Evolutionary conservation across 2,329 filamentous ascomycete species (phyloP).

Genomic region (Colletotrichum cuscutae): DNA sequence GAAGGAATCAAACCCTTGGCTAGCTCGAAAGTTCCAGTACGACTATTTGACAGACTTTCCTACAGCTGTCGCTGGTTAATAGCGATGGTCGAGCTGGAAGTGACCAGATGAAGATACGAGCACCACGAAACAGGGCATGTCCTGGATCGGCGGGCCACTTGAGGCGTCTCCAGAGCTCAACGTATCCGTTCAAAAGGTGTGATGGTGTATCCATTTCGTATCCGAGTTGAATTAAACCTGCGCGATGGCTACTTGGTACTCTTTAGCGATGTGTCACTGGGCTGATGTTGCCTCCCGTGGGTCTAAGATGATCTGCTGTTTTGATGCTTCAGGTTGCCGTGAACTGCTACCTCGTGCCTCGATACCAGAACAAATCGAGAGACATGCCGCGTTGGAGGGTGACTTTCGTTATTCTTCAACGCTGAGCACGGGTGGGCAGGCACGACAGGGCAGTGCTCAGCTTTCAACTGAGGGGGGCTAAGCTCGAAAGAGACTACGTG

Average conservation of each 20-base stretch:
- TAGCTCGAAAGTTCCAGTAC: not conserved
- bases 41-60: not conserved
- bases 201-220: not conserved
- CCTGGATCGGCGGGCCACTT: conserved; percentile 6
- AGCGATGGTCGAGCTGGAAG: not conserved
- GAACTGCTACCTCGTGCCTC: not conserved
- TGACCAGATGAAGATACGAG: not conserved
- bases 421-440: not conserved
- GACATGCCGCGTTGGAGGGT: not conserved
- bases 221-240: conserved; percentile 10
- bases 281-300: not conserved
- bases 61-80: not conserved
- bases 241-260: not conserved
- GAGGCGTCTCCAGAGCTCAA: not conserved
- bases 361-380: not conserved
- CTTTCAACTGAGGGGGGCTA: conserved; percentile 1
- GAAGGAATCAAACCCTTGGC: not conserved
- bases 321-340: not conserved
- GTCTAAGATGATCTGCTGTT: not conserved
- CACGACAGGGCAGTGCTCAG: conserved; percentile 9
- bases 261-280: not conserved
- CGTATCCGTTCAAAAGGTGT: not conserved
- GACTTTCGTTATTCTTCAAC: conserved; percentile 4
- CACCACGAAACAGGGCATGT: not conserved
- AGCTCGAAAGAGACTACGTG: conserved; percentile 14